Evolutionary conservation across 768 basidiomycete genomes (phyloP), one percentile per base, ranked within the genome.

Genomic region (Tephrocybe sp.): DNA sequence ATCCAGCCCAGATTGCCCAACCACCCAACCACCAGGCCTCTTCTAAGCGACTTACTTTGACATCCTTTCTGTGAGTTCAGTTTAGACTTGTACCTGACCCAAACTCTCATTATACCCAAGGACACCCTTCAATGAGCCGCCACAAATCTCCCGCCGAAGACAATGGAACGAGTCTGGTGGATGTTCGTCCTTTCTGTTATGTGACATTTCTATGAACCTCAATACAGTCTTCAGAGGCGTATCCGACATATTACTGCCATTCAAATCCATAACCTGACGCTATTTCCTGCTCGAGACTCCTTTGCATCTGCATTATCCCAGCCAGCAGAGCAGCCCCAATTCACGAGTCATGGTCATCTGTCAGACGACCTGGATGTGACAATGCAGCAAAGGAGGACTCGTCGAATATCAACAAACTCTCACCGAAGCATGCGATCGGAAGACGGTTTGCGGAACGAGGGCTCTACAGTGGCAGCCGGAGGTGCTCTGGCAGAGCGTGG

Each of bases 231-330:
- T 31, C 65, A 89, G 81, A 81, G 81, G 60, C 84, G 87, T 35
- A 73, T 89, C 54, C 81, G 89, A 56, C 87, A 92, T 69, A 76
- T 92, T 50, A 75, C 79, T 49, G 75, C 80, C 35, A 71, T 92
- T 41, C 86, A 90, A 69, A 74, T 92, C 56, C 80, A 83, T 54
- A 92, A 92, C 63, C 71, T 92, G 30, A 87, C 90, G n/a, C 88
- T 87, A 1, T 92, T 89, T 64, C 89, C 89, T 27, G 80, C 81
- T 44, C 83, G 90, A 28, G 89, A 92, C 64, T 77, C 84, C 5
- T 75, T 89, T 54, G 83, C 89, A 16, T 86, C 87, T 19, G 87
- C 89, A 16, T 74, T 92, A 44, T 72, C 76, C 15, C 82, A 86
- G 59, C 86, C 88, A 9, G 74, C 80, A 9, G 78, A 82, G 60